Evolutionary conservation across 1,139 yeast species (phyloP), one percentile per base, ranked within the genome.

Genomic region (Arxiozyma bovina): DNA sequence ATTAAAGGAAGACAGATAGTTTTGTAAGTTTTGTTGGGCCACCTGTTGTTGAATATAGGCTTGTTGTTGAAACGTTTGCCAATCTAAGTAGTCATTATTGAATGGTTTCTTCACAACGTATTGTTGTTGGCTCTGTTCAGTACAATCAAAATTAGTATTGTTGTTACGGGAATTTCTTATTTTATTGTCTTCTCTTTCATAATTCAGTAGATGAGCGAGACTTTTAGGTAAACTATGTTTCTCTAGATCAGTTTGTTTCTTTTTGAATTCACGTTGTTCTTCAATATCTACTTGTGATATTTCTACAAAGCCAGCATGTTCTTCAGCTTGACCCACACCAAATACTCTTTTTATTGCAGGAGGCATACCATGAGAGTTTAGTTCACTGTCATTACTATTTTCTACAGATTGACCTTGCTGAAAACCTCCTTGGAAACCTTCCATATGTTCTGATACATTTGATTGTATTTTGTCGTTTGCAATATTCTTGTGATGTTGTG

Each of bases 291-390:
- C 70, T 49, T 63, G 67, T 21, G 67, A 61, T 45, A 64, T 65
- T 51, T 63, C 70, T 21, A 65, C 68, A 57, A 66, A 65, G 0
- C 70, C 68, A 34, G 60, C 68, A 56, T 62, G 67, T 48, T 59
- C 66, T 30, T 59, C 62, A 12, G 62, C 64, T 55, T 64, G 65
- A 30, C 66, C 59, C 43, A 58, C 57, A 34, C 72, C 73, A 57
- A 70, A 70, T 4, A 74, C 73, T 58, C 82, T 71, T 17, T 75
- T 73, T 41, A 76, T 69, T 1, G 82, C 82, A n/a, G 82, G 82
- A 18, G 82, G 82, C 77, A 79, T 76, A n/a, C 81, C 81, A n/a
- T 50, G 27, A 22, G 40, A 44, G 20, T 23, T 22, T 20, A 46
- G 30, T 11, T 18, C 18, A 23, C 42, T 18, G 6, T 12, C 17